A percentile compares a stretch with the other conserved stretches of the same genome.
Evolutionary conservation across 1,139 yeast genomes (phyloP).

Genomic region (Lodderomyces orthopsilosis): DNA sequence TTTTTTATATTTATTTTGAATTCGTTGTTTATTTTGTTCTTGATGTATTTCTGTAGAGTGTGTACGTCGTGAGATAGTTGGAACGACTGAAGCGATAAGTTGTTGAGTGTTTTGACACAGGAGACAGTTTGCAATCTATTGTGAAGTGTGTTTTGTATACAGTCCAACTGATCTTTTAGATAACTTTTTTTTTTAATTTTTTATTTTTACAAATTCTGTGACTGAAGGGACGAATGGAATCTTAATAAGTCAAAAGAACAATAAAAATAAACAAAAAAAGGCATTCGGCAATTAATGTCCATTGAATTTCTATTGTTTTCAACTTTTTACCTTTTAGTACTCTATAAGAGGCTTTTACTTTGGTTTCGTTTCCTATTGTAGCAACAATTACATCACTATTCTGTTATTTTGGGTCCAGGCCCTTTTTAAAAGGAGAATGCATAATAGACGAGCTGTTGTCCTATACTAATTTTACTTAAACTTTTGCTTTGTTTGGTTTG

Average conservation of each 20-base stretch:
- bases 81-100: too few relatives aligned
- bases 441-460: too few relatives aligned
- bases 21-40: background rate
- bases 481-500: too few relatives aligned
- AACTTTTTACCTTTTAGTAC: too few relatives aligned
- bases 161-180: slow-evolving; percentile 1
- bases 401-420: background rate
- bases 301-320: background rate
- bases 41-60: too few relatives aligned
- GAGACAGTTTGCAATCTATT: background rate
- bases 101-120: too few relatives aligned
- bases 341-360: too few relatives aligned
- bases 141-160: background rate
- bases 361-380: background rate
- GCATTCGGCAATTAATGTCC: background rate
- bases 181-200: background rate
- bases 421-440: background rate
- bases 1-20: too few relatives aligned
- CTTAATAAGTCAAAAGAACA: background rate
- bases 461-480: too few relatives aligned
- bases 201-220: background rate
- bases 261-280: background rate
- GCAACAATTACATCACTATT: background rate
- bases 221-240: background rate
- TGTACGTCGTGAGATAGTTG: too few relatives aligned